Percentiles rank a stretch among this genome's conserved stretches.
Evolutionary conservation across 2,329 filamentous ascomycete genomes (phyloP).

Genomic region (Claviceps maximensis): DNA sequence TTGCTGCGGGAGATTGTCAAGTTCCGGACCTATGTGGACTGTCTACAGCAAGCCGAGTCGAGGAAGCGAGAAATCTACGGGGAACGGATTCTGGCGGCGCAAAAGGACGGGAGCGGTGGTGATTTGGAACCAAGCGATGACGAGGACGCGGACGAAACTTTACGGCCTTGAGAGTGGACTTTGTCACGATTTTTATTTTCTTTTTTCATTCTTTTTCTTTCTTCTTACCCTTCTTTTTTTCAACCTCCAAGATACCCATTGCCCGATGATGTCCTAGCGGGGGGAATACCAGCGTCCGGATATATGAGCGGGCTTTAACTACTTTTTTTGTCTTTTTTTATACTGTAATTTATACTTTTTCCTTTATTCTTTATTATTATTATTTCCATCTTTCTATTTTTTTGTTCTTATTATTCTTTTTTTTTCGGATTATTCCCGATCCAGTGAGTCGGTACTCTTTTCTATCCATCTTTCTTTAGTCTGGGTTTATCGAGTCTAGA

Average conservation of each 20-base stretch:
- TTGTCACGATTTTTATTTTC: neutral
- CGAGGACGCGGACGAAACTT: constrained; percentile 22
- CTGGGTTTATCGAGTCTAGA: too few species aligned
- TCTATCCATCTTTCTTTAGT: neutral
- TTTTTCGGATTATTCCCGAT: too few species aligned
- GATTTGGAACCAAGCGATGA: constrained; percentile 22
- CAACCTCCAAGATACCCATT: neutral
- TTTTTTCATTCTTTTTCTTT: neutral
- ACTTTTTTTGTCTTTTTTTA: neutral
- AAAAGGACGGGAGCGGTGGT: constrained; percentile 31
- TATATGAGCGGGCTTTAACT: neutral
- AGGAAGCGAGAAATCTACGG: constrained; percentile 59
- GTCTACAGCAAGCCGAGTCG: constrained; percentile 55
- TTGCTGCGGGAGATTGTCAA: constrained; percentile 90
- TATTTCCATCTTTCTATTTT: neutral
- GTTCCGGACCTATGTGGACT: constrained; percentile 89
- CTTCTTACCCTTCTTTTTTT: neutral
- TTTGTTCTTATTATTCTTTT: neutral
- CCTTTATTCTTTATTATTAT: neutral
- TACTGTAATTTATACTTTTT: neutral
- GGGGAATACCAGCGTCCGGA: neutral
- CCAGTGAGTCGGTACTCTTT: too few species aligned
- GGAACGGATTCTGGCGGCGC: constrained; percentile 38
- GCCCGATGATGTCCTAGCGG: neutral
- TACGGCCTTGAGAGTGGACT: constrained; percentile 15